Evolutionary conservation across 2,329 filamentous ascomycete genomes (phyloP).

Genomic region (Dothistroma septosporum): DNA sequence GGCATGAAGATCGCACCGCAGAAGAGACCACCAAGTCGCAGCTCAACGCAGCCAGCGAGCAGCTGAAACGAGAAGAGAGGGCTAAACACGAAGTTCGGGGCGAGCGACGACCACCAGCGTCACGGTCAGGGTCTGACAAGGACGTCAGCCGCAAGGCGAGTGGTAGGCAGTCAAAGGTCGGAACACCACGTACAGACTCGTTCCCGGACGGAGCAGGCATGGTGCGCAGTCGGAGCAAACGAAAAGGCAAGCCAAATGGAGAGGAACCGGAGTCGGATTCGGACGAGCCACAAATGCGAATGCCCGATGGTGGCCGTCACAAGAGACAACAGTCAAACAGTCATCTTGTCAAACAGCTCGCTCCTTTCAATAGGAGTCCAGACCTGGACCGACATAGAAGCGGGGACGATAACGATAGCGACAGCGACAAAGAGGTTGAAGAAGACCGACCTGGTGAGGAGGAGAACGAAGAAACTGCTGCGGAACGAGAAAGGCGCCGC

Average conservation of each 20-base stretch:
- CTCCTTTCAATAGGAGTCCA: conserved; percentile 37
- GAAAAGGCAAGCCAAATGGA: conserved; percentile 33
- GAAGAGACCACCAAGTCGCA: conserved; percentile 17
- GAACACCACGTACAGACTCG: conserved; percentile 44
- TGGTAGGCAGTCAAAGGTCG: conserved; percentile 45
- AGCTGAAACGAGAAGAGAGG: conserved; percentile 49
- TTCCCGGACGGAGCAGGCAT: conserved; percentile 39
- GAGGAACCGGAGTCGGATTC: conserved; percentile 30
- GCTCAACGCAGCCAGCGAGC: conserved; percentile 30
- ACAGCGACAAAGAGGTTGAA: conserved; percentile 30
- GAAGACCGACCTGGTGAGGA: conserved; percentile 3
- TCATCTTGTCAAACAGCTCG: conserved; percentile 38
- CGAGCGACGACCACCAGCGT: conserved; percentile 17
- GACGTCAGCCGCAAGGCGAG: conserved; percentile 29
- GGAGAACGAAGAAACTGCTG: conserved; percentile 10
- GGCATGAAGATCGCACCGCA: conserved; percentile 19
- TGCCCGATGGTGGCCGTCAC: conserved; percentile 26
- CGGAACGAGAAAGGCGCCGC: conserved; percentile 14
- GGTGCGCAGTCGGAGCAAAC: conserved; percentile 42
- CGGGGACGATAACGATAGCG: conserved; percentile 34
- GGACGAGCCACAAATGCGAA: conserved; percentile 33
- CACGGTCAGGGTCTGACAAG: conserved; percentile 25
- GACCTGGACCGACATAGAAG: conserved; percentile 32
- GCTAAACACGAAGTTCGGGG: conserved; percentile 30
- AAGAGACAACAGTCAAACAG: conserved; percentile 32